Base-by-base conservation (phyloP, 2,329 filamentous ascomycete genomes). In the Fusarium metavorans region DNA sequence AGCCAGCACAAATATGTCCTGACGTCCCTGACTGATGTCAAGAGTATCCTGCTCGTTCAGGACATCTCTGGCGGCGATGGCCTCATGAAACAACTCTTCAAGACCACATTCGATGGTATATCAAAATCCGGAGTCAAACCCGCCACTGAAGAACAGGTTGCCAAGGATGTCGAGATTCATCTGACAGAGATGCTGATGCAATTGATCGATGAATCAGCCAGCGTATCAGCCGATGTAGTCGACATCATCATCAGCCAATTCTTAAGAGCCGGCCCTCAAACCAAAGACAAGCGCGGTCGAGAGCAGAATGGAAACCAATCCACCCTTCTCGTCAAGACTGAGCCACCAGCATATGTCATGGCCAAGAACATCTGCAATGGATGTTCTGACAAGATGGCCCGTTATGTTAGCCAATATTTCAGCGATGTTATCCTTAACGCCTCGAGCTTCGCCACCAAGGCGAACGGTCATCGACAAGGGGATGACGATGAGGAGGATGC, bases 171-270 rank as follows among this genome's bases (percentile, higher is more conserved):
- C 66, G 95, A 98, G 82, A 95, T 95, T 79, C 93, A 97, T 81
- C 94, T 99, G 89, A 97, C 93, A 25, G 92, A 94, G 62, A 90
- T 98, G 72, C 88, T 99, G 25, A 92, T 93, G 52, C 94, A 92
- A 60, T 86, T 99, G 62, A 93, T 99, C 25, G 97, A 98, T 74
- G 97, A 99, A 84, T 92, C 93, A 2, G 91, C 90, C 41, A 84
- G 83, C 39, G 88, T 99, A 20, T 94, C 95, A 0, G 88, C 92
- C 8, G 92, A 94, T 68, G 94, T 98, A 3, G 91, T 98, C 23
- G 96, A 99, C 81, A 92, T 96, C 34, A 95, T 99, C 76, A 94
- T 99, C 80, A 96, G 96, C 9, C 97, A 99, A 82, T 99, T 99
- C 79, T 87, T 99, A 65, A 92, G 97, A 77, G 95, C 95, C 4